Conservation (phyloP, 345 rosid species). For the Citrus reticulata region DNA sequence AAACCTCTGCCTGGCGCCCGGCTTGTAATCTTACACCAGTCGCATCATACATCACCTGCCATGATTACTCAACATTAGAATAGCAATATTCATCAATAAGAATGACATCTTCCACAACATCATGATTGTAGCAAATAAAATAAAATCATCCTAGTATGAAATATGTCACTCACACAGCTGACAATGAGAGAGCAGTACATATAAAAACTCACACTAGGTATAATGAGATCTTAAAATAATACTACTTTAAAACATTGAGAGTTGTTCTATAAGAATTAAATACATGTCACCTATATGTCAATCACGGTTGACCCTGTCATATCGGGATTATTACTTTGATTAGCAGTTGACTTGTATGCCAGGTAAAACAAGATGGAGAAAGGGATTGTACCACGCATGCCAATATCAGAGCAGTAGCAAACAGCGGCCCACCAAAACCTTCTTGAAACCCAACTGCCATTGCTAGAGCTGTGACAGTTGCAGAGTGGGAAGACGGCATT, state of each 20-base stretch:
- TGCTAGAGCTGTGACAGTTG: conserved; percentile 75
- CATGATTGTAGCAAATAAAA: background rate
- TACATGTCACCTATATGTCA: background rate
- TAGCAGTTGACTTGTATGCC: background rate
- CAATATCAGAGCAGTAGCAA: conserved; percentile 60
- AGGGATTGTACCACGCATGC: conserved; percentile 61
- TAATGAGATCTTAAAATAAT: background rate
- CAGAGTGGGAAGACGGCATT: conserved; percentile 95
- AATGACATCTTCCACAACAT: background rate
- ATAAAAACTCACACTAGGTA: background rate
- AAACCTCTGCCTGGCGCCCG: conserved; percentile 93
- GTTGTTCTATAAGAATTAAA: background rate
- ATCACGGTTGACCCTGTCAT: background rate
- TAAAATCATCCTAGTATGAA: background rate
- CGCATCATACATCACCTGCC: conserved; percentile 89
- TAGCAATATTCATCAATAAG: background rate
- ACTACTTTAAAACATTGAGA: background rate
- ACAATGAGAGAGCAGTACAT: background rate
- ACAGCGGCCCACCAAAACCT: conserved; percentile 64
- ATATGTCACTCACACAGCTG: background rate
- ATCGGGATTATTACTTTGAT: background rate
- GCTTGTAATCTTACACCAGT: conserved; percentile 88
- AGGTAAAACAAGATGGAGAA: background rate
- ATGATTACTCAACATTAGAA: conserved; percentile 13
- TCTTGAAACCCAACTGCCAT: conserved; percentile 65